These are phyloP conservation scores for Xylaria sp. DNA, from an alignment of 2,329 filamentous ascomycete genomes.

Conservation along the genomic window DNA sequence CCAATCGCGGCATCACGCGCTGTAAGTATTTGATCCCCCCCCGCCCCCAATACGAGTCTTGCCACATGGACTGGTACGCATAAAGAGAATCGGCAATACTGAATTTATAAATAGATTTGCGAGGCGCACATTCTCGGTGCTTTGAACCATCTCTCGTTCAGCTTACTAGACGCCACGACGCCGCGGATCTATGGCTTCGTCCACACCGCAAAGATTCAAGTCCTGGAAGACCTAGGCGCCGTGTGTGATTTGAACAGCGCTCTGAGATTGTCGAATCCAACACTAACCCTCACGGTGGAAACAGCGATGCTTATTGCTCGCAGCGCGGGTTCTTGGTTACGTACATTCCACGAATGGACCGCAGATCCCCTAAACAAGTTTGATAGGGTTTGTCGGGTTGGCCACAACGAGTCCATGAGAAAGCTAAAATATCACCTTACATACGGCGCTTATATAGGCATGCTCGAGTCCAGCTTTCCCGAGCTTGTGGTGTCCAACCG, in stretches of 20 bases:
- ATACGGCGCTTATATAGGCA: conserved; percentile 44
- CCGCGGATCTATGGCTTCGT: conserved; percentile 41
- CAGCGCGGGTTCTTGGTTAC: conserved; percentile 43
- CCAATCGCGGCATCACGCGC: conserved; percentile 42
- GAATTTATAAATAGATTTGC: not conserved
- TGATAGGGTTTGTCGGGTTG: no score
- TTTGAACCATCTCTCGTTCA: not conserved
- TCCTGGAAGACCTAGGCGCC: conserved; percentile 45
- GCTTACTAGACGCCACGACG: not conserved
- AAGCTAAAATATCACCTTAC: conserved; percentile 47
- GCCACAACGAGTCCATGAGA: conserved; percentile 43
- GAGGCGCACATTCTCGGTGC: conserved; percentile 13
- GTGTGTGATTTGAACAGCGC: conserved; percentile 44
- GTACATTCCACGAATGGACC: conserved; percentile 46
- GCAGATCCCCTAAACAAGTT: no score
- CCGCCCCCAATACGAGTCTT: no score
- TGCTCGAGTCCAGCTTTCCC: conserved; percentile 42
- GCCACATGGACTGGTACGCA: no score
- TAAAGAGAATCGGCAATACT: not conserved
- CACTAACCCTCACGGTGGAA: conserved; percentile 20
- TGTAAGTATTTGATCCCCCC: no score
- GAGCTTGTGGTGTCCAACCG: conserved; percentile 37
- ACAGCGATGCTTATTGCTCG: conserved; percentile 36
- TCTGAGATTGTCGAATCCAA: conserved; percentile 32
- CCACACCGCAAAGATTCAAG: conserved; percentile 41